Conservation (phyloP, 768 basidiomycete species). For the Cystoderma amianthinum region DNA sequence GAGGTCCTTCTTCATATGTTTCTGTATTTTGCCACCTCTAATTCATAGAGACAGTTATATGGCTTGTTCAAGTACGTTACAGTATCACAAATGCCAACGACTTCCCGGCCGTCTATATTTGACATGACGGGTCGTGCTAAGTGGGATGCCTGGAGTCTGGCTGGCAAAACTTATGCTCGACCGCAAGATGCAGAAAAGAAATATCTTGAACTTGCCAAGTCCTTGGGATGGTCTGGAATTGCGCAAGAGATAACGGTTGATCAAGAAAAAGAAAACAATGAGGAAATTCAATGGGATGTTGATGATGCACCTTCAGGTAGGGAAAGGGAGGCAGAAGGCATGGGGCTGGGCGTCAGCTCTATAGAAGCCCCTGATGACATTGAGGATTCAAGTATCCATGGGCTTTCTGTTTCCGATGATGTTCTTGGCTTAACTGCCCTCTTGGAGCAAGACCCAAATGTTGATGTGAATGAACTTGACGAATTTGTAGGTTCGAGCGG, state of each 20-base stretch:
- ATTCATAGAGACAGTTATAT: slow-evolving; percentile 56
- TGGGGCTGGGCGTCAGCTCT: slow-evolving; percentile 61
- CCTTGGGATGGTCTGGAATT: slow-evolving; percentile 58
- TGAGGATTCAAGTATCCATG: slow-evolving; percentile 43
- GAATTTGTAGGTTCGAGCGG: slow-evolving; percentile 49
- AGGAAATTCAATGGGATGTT: slow-evolving; percentile 36
- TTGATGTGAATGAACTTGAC: slow-evolving; percentile 55
- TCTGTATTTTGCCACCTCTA: slow-evolving; percentile 30
- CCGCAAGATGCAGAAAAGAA: slow-evolving; percentile 45
- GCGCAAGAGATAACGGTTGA: background rate
- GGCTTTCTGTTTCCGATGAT: slow-evolving; percentile 55
- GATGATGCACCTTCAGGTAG: slow-evolving; percentile 17
- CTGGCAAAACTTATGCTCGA: slow-evolving; percentile 41
- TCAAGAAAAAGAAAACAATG: slow-evolving; percentile 10
- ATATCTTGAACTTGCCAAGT: slow-evolving; percentile 64
- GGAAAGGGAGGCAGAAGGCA: slow-evolving; percentile 27
- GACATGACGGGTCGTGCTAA: slow-evolving; percentile 78
- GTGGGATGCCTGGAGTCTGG: slow-evolving; percentile 76
- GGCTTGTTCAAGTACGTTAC: slow-evolving; percentile 77
- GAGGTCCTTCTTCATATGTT: slow-evolving; percentile 48
- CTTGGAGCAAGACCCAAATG: slow-evolving; percentile 30
- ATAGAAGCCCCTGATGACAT: slow-evolving; percentile 32
- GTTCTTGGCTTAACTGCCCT: slow-evolving; percentile 33
- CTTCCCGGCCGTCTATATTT: slow-evolving; percentile 65
- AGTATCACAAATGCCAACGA: slow-evolving; percentile 43